phyloP scores from a whole-genome alignment of 768 basidiomycete genomes.

The Boletus barrowsii region DNA sequence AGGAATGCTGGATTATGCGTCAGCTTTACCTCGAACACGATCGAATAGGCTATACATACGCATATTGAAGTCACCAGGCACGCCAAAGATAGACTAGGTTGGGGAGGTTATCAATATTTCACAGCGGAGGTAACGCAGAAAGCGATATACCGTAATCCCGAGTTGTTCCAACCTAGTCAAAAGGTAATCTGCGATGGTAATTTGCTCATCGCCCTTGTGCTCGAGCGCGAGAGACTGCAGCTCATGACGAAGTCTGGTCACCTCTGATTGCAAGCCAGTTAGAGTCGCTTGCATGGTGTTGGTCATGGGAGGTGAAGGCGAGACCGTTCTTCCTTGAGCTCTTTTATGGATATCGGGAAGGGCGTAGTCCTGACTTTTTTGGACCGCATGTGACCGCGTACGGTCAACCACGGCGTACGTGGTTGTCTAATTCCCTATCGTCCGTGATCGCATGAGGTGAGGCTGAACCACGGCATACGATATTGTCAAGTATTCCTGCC shows the following conservation, averaged over 20 bases:
- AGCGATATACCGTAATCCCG: conserved; percentile 51
- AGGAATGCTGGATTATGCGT: conserved; percentile 23
- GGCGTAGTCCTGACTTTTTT: too few relatives aligned
- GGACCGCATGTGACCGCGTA: too few relatives aligned
- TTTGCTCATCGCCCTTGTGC: conserved; percentile 37
- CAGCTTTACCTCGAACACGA: not conserved
- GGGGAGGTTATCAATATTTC: not conserved
- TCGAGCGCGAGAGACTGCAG: conserved; percentile 38
- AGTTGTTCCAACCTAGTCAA: conserved; percentile 62
- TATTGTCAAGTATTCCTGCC: too few relatives aligned
- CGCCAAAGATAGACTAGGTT: conserved; percentile 70
- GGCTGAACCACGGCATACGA: too few relatives aligned
- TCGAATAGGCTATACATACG: conserved; percentile 30
- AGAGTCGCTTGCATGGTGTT: conserved; percentile 12
- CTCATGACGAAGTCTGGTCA: conserved; percentile 46
- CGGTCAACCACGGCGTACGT: too few relatives aligned
- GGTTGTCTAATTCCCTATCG: too few relatives aligned
- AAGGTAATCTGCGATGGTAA: conserved; percentile 58
- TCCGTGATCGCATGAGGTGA: too few relatives aligned
- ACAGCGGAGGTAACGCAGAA: not conserved
- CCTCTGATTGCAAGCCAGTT: conserved; percentile 40
- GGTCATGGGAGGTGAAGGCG: not conserved
- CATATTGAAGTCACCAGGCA: conserved; percentile 85
- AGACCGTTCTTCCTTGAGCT: too few relatives aligned
- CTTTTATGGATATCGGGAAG: too few relatives aligned